Conservation (phyloP, 2,329 filamentous ascomycete genomes). For the Cercospora citrullina region DNA sequence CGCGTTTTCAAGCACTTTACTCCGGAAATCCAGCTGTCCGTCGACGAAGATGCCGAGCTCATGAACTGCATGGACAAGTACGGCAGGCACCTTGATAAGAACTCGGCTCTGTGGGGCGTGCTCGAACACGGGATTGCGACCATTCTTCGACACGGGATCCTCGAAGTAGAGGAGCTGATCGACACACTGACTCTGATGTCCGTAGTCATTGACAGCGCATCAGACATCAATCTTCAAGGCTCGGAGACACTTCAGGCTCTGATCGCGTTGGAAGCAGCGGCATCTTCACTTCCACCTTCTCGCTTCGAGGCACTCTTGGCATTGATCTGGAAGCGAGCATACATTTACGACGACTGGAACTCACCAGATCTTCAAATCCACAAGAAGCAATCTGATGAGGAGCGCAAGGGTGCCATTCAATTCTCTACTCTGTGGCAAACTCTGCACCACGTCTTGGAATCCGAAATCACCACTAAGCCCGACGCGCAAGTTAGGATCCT, state of each 20-base stretch:
- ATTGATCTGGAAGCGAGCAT: slow-evolving; percentile 85
- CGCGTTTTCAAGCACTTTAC: slow-evolving; percentile 69
- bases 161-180: slow-evolving; percentile 61
- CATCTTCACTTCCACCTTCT: slow-evolving; percentile 55
- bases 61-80: slow-evolving; percentile 73
- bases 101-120: slow-evolving; percentile 66
- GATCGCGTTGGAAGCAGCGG: slow-evolving; percentile 54
- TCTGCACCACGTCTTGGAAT: slow-evolving; percentile 25
- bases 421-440: slow-evolving; percentile 52
- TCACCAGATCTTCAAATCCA: slow-evolving; percentile 51
- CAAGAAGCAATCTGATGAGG: slow-evolving; percentile 60
- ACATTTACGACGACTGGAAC: slow-evolving; percentile 86
- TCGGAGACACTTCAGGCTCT: slow-evolving; percentile 76
- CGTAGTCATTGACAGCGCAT: slow-evolving; percentile 43
- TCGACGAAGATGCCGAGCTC: slow-evolving; percentile 77
- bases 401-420: slow-evolving; percentile 61
- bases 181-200: slow-evolving; percentile 80
- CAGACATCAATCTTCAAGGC: slow-evolving; percentile 53
- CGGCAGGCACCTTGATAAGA: slow-evolving; percentile 53
- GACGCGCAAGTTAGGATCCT: slow-evolving; percentile 29
- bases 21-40: slow-evolving; percentile 66
- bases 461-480: slow-evolving; percentile 19
- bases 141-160: slow-evolving; percentile 69
- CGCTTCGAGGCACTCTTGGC: slow-evolving; percentile 57
- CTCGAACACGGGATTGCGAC: slow-evolving; percentile 70